Evolutionary conservation across 2,329 filamentous ascomycete genomes (phyloP).

Genomic region (Colletotrichum theobromicola): DNA sequence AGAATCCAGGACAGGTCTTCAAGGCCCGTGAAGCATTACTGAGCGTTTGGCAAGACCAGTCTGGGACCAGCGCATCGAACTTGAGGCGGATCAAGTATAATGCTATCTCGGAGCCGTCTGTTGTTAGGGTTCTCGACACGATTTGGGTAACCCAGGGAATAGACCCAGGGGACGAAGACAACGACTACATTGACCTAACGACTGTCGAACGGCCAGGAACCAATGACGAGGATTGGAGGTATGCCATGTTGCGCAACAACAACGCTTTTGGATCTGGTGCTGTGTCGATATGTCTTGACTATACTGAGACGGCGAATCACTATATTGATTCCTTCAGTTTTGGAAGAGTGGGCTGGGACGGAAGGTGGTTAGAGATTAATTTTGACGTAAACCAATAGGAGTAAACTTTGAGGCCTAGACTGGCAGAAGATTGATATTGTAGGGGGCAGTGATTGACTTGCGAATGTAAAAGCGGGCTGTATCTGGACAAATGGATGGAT

Average conservation of each 20-base stretch:
- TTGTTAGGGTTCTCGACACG: too few species aligned
- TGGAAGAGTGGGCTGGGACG: not conserved
- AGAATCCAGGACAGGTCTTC: not conserved
- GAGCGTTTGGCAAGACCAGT: not conserved
- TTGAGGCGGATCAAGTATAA: not conserved
- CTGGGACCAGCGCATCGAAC: not conserved
- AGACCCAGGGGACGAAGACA: not conserved
- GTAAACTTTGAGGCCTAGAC: too few species aligned
- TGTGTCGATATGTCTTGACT: not conserved
- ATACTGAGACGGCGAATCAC: not conserved
- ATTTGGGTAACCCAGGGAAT: too few species aligned
- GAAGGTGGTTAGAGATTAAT: too few species aligned
- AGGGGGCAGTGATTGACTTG: too few species aligned
- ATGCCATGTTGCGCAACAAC: not conserved
- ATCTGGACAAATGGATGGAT: too few species aligned
- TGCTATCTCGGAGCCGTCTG: not conserved
- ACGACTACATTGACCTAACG: not conserved
- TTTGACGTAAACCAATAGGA: too few species aligned
- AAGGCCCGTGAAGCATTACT: not conserved
- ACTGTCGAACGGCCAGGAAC: not conserved
- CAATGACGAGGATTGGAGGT: not conserved
- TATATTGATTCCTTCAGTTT: not conserved
- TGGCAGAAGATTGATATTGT: too few species aligned
- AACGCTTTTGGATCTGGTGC: not conserved
- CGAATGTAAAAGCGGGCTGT: too few species aligned